Base-by-base conservation (phyloP, 2,329 filamentous ascomycete species). In the Fusarium ambrosium region DNA sequence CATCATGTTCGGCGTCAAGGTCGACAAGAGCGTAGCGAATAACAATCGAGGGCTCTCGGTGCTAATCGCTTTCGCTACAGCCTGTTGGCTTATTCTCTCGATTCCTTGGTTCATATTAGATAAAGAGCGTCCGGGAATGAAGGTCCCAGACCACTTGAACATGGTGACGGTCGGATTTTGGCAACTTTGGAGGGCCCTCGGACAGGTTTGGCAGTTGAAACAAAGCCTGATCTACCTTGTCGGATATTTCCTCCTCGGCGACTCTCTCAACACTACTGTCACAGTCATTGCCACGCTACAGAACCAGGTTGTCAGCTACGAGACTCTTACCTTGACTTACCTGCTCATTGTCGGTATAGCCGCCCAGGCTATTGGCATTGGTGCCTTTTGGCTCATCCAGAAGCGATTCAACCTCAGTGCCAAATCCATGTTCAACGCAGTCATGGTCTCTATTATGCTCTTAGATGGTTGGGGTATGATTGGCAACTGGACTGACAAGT, bases 1-100 rank as follows among this genome's bases (percentile, higher is more conserved):
- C 3, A 88, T 92, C 69, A 86, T 92, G 84, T 92, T 91, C 66
- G 89, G 84, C 0, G 77, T 93, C 55, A 77, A 89, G 56, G 91
- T 92, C 48, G 89, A 91, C 70, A 89, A 85, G 6, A 89, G 88
- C 75, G 80, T 84, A 7, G 87, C 83, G 6, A 89, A 90, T 77
- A 93, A 93, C 79, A 92, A 92, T 72, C 92, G 89, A 89, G 92
- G 91, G 0, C 79, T 92, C 4, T 90, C 87, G 7, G 91, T 93
- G 0, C 84, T 92, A 13, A 90, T 93, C 62, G 90, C 91, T 0
- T 92, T 92, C 75, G 89, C 87, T 2, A 91, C 89, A 0, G 91
- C 89, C 2, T 86, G 91, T 58, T 93, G 91, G 92, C 79, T 93
- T 9, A 81, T 90, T 0, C 84, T 92, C 27, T 89, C 91, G 0